phyloP scores from a whole-genome alignment of 2,329 filamentous ascomycete genomes.

The Dactylellina haptotyla region DNA sequence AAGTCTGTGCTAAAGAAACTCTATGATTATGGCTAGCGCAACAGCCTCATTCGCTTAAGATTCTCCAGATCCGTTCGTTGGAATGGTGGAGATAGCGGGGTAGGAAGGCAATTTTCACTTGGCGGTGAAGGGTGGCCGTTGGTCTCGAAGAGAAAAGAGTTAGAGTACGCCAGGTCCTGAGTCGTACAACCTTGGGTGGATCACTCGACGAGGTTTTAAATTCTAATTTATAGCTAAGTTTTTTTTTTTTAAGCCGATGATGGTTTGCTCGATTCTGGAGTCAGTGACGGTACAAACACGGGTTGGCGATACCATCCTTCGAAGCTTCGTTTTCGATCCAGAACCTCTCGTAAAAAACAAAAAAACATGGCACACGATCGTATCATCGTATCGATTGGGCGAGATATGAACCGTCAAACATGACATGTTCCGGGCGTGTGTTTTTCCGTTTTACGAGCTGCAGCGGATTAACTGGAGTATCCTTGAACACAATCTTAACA shows the following conservation, averaged over 20 bases:
- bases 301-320: not conserved
- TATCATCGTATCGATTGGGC: conserved; percentile 29
- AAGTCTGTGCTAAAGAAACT: conserved; percentile 22
- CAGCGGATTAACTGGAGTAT: conserved; percentile 39
- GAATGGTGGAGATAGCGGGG: conserved; percentile 31
- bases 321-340: not conserved
- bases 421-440: conserved; percentile 8
- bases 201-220: not conserved
- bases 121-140: not conserved
- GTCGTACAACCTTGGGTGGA: conserved; percentile 26
- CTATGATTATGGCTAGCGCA: not conserved
- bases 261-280: too few species aligned
- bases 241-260: too few species aligned
- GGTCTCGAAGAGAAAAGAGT: not conserved
- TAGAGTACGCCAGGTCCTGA: not conserved
- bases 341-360: not conserved
- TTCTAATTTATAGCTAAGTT: not conserved
- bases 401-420: not conserved
- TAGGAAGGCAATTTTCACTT: not conserved
- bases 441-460: conserved; percentile 25
- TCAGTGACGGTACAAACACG: too few species aligned
- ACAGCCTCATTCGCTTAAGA: conserved; percentile 17
- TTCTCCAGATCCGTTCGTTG: not conserved
- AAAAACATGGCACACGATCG: not conserved
- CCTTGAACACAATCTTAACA: conserved; percentile 37